A percentile compares a stretch with the other conserved stretches of the same genome.
Conservation (phyloP, 768 basidiomycete species). For the Exsudoporus frostii region DNA sequence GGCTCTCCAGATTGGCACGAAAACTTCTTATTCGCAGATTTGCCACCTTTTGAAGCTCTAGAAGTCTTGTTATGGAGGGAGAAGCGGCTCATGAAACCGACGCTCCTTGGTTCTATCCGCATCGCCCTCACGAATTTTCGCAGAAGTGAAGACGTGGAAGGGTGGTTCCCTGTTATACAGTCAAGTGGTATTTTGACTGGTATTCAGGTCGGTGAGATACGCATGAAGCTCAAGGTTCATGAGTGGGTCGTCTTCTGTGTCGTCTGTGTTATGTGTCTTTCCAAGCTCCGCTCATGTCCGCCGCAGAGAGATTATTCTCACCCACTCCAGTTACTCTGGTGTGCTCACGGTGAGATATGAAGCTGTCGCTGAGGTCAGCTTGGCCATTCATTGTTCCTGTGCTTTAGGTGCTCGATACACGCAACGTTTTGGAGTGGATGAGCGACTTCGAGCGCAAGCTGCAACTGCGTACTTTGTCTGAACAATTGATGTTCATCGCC, state of each 20-base stretch:
- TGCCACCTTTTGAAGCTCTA: slow-evolving; percentile 75
- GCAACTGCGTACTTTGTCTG: slow-evolving; percentile 60
- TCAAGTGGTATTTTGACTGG: slow-evolving; percentile 45
- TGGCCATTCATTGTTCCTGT: not conserved
- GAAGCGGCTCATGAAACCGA: slow-evolving; percentile 57
- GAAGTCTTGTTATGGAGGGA: slow-evolving; percentile 68
- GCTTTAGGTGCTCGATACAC: slow-evolving; percentile 40
- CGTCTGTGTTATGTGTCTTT: not conserved
- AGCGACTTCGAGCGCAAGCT: slow-evolving; percentile 63
- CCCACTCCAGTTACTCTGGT: slow-evolving; percentile 57
- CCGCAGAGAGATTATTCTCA: slow-evolving; percentile 74
- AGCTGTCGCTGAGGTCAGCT: not conserved
- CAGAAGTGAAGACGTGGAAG: slow-evolving; percentile 71
- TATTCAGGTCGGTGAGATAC: slow-evolving; percentile 70
- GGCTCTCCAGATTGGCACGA: slow-evolving; percentile 83
- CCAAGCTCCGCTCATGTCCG: slow-evolving; percentile 3
- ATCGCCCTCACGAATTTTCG: slow-evolving; percentile 71
- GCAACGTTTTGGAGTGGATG: slow-evolving; percentile 75
- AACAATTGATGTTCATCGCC: slow-evolving; percentile 65
- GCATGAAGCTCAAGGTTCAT: slow-evolving; percentile 67
- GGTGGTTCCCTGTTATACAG: slow-evolving; percentile 78
- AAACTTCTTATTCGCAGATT: slow-evolving; percentile 64
- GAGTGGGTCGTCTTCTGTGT: slow-evolving; percentile 57
- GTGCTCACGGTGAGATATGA: slow-evolving; percentile 51
- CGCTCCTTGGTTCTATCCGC: slow-evolving; percentile 55